A percentile compares a stretch with the other conserved stretches of the same genome.
Conservation (phyloP, 306 rosid species). For the Trifolium dubium region DNA sequence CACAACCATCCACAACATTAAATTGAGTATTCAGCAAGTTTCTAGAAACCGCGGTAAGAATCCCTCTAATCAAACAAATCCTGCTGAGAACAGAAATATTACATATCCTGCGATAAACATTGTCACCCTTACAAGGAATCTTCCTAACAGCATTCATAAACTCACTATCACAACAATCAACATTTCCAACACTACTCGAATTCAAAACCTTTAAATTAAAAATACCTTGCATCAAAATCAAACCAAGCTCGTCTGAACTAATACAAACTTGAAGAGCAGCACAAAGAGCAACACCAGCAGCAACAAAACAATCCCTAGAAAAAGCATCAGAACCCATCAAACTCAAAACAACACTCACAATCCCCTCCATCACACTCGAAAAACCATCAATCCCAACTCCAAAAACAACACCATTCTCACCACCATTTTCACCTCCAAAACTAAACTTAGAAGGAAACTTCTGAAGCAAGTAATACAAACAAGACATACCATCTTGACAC, state of each 20-base stretch:
- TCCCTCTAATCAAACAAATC: constrained; percentile 86
- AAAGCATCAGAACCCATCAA: constrained; percentile 68
- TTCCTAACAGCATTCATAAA: constrained; percentile 50
- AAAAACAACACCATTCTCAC: too few species aligned
- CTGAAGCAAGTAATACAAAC: constrained; percentile 89
- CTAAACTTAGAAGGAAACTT: constrained; percentile 69
- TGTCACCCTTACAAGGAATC: constrained; percentile 66
- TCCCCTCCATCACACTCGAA: constrained; percentile 54
- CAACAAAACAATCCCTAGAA: constrained; percentile 89
- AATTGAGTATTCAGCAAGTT: constrained; percentile 71
- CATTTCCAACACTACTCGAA: constrained; percentile 27
- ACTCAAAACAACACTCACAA: constrained; percentile 60
- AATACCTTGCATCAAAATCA: constrained; percentile 66
- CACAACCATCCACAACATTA: constrained; percentile 41
- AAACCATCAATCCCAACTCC: constrained; percentile 33
- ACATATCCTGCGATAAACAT: constrained; percentile 55
- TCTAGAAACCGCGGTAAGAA: constrained; percentile 87
- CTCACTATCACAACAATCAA: constrained; percentile 38
- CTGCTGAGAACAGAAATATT: constrained; percentile 72
- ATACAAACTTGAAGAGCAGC: constrained; percentile 81
- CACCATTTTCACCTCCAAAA: constrained; percentile 7
- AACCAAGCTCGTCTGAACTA: constrained; percentile 69
- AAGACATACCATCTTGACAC: constrained; percentile 94
- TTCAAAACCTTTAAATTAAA: constrained; percentile 48
- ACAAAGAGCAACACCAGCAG: constrained; percentile 89